Conservation (phyloP, 352 stramenopile genomes). For the Blastocystis sp. region DNA sequence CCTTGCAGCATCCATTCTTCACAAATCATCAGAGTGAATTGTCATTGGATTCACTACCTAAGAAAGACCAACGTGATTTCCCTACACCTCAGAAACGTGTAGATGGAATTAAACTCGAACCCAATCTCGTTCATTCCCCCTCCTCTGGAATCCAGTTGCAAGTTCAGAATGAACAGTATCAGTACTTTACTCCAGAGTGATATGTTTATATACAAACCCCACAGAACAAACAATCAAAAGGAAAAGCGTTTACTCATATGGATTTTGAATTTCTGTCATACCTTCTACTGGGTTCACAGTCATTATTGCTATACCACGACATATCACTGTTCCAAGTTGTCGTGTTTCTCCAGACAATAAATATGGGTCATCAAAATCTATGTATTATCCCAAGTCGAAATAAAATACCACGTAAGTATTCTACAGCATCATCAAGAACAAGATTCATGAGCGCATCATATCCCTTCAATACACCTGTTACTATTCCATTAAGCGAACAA, state of each 20-base stretch:
- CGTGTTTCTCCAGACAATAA: conserved; percentile 83
- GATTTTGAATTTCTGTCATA: conserved; percentile 78
- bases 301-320: conserved; percentile 77
- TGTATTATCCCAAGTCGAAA: background rate
- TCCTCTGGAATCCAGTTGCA: background rate
- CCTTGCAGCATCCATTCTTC: conserved; percentile 85
- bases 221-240: background rate
- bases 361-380: conserved; percentile 83
- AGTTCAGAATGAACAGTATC: conserved; percentile 4
- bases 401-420: conserved; percentile 82
- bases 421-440: conserved; percentile 90
- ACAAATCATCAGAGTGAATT: conserved; percentile 44
- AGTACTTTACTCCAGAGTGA: background rate
- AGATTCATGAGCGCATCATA: conserved; percentile 95
- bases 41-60: background rate
- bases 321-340: conserved; percentile 87
- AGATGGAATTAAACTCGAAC: background rate
- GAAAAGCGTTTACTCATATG: conserved; percentile 69
- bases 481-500: conserved; percentile 59
- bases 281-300: conserved; percentile 77
- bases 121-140: background rate
- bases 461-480: conserved; percentile 86
- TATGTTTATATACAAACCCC: background rate
- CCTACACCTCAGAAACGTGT: conserved; percentile 4
- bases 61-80: background rate